Base-by-base conservation (phyloP, 495 filamentous ascomycete genomes). In the Aspergillus coremiiformis region DNA sequence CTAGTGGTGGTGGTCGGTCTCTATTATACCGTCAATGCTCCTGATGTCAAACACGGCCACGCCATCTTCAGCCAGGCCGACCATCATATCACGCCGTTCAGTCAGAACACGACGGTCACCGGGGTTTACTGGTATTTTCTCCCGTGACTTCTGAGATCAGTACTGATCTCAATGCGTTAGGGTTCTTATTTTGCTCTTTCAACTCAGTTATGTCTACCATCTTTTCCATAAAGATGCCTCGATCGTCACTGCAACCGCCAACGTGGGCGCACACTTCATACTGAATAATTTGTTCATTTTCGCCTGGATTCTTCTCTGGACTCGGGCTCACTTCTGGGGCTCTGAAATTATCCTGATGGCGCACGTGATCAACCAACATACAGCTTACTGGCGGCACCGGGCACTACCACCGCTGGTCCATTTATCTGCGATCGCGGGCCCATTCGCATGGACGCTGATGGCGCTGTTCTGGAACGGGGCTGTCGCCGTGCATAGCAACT, bases 381-480 rank as follows among this genome's bases (percentile, higher is more conserved):
- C 78, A 6, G 76, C 89, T 12, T 95, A 94, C 73, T 88, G 90
- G 83, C 84, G 85, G 20, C 80, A 93, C 71, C 73, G 70, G 19
- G 73, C 74, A 0, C 80, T 83, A 20, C 82, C 85, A 3, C 75
- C 79, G 20, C 76, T 85, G 49, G 85, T 93, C 56, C 90, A 95
- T 64, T 65, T 82, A 10, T 78, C 88, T 3, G 83, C 81, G 39
- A 79, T 91, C 9, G 81, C 84, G 7, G 86, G 84, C 9, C 90
- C 90, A 4, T 71, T 92, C 50, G 88, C 88, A 5, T 96, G 87
- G 85, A 86, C 83, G 0, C 83, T 90, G 55, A 83, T 90, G 26
- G 84, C 87, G 29, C 70, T 95, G 27, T 89, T 89, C 72, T 94
- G 87, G 86, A 86, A 89, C 56, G 90, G 90, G 4, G 87, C 90